Base-by-base conservation (phyloP, 495 filamentous ascomycete genomes). In the Talaromyces trachyspermus region DNA sequence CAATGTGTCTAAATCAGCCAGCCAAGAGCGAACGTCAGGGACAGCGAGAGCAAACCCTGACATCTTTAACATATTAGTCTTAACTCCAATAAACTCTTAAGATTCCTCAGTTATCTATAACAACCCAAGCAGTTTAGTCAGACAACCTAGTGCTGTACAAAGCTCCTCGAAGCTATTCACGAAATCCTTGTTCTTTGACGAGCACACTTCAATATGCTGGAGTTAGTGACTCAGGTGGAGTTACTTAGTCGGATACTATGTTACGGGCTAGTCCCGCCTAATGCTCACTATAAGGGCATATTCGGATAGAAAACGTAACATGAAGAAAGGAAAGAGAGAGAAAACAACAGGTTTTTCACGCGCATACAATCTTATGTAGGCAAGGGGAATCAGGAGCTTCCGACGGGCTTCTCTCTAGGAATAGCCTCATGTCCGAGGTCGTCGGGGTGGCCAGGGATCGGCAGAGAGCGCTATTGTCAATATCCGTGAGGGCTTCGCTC, bases 131-230 rank as follows among this genome's bases (percentile, higher is more conserved):
- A 35, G 32, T 35, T 15, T 35, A 35, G 32, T 35, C 32, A 35
- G 32, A 35, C n/a, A 35, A 35, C n/a, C 32, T 35, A 35, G 32
- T 35, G 32, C 32, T 35, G 32, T 35, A 35, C 32, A 35, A 35
- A 35, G 32, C 32, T 15, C 32, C 32, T 35, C n/a, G 4, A 35
- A 15, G 32, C 32, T 35, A 17, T 15, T 35, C 32, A 17, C 30
- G 5, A 14, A 1, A 33, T 33, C 30, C 30, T 33, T 11, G 11
- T 33, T 6, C 11, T 33, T 14, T 33, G 30, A n/a, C n/a, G n/a
- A n/a, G n/a, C n/a, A n/a, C n/a, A n/a, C n/a, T n/a, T n/a, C n/a
- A n/a, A n/a, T n/a, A n/a, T n/a, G n/a, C n/a, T n/a, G n/a, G n/a
- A 33, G 30, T 33, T 33, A 33, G 30, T 33, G 11, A 33, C n/a